These are phyloP conservation scores for Ilyonectria mors-panacis DNA, from an alignment of 2,329 filamentous ascomycete genomes.

Conservation along the genomic window DNA sequence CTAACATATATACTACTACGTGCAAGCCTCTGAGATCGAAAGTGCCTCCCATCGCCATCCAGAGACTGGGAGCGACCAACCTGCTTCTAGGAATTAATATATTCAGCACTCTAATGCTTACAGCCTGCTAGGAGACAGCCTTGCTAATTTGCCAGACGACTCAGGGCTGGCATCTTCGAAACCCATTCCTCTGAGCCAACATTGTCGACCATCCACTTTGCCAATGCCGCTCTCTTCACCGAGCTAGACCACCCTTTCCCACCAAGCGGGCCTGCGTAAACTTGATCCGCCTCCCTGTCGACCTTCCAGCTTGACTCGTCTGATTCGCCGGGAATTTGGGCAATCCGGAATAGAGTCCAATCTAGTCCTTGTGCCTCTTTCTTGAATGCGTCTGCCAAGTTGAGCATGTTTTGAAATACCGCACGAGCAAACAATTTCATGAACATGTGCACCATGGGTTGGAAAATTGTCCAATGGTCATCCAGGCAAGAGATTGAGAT, in stretches of 20 bases:
- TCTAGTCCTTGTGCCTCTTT: constrained; percentile 43
- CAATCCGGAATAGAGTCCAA: constrained; percentile 50
- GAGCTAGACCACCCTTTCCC: constrained; percentile 37
- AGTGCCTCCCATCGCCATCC: too few species aligned
- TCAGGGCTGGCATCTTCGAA: constrained; percentile 12
- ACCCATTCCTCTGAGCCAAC: background rate
- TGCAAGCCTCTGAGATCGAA: too few species aligned
- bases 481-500: constrained; percentile 45
- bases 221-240: constrained; percentile 39
- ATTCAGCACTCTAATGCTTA: too few species aligned
- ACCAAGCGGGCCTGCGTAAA: constrained; percentile 40
- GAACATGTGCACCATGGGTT: constrained; percentile 24
- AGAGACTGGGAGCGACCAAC: too few species aligned
- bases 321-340: constrained; percentile 44
- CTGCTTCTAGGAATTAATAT: too few species aligned
- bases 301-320: constrained; percentile 47
- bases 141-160: background rate
- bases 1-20: too few species aligned
- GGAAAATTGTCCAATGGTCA: constrained; percentile 42
- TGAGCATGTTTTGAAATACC: constrained; percentile 41
- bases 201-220: constrained; percentile 50
- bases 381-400: constrained; percentile 42
- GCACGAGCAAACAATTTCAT: constrained; percentile 28
- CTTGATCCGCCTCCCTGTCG: constrained; percentile 43
- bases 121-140: too few species aligned